A percentile compares a stretch with the other conserved stretches of the same genome.
Conservation (phyloP, 345 rosid species). For the Salix caprea region DNA sequence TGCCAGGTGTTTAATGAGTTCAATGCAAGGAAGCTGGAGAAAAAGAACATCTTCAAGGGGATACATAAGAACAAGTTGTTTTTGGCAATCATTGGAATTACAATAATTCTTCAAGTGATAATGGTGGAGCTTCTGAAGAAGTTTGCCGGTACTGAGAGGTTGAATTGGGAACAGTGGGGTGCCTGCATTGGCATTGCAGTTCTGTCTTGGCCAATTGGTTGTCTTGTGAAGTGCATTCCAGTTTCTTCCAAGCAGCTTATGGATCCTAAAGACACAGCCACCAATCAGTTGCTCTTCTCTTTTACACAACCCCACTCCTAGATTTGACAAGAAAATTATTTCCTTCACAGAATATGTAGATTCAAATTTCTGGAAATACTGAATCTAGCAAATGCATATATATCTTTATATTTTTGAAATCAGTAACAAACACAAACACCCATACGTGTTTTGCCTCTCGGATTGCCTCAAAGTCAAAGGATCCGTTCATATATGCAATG, state of each 20-base stretch:
- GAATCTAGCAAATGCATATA: background rate
- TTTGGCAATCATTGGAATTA: constrained; percentile 44
- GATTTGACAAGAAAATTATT: background rate
- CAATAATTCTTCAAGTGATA: constrained; percentile 68
- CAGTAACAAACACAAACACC: too few species aligned
- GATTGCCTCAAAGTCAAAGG: constrained; percentile 5
- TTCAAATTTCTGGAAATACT: background rate
- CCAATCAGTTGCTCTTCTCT: background rate
- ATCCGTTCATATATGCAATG: background rate
- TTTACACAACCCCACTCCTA: background rate
- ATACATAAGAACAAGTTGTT: constrained; percentile 64
- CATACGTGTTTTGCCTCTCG: background rate
- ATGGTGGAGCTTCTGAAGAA: constrained; percentile 66
- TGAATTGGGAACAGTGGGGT: constrained; percentile 23
- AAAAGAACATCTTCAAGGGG: constrained; percentile 62
- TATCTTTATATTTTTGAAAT: background rate
- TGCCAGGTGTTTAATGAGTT: constrained; percentile 82
- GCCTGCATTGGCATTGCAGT: constrained; percentile 18
- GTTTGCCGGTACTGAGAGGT: constrained; percentile 18
- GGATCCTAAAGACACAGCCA: background rate
- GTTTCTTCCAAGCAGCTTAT: constrained; percentile 7
- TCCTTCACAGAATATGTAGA: background rate
- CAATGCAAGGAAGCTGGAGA: constrained; percentile 68
- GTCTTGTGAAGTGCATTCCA: constrained; percentile 21
- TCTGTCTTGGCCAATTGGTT: constrained; percentile 17